Evolutionary conservation across 2,329 filamentous ascomycete genomes (phyloP).

Genomic region (Curvularia sp.): DNA sequence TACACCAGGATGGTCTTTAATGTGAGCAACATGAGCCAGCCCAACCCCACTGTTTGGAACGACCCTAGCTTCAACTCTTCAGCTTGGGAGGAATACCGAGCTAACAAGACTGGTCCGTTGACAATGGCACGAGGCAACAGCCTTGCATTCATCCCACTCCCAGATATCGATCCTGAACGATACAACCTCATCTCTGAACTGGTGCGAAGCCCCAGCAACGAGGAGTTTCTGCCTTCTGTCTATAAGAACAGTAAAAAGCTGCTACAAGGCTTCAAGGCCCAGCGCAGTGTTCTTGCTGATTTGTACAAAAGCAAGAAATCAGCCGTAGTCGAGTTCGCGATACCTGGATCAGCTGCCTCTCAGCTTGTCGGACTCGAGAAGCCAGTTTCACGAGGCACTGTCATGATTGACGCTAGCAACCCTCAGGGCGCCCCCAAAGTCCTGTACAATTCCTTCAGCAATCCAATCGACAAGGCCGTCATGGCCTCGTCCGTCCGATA

Average conservation of each 20-base stretch:
- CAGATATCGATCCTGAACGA: constrained; percentile 29
- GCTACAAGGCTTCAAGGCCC: constrained; percentile 32
- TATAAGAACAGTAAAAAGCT: constrained; percentile 38
- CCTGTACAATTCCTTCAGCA: constrained; percentile 41
- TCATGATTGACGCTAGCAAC: constrained; percentile 35
- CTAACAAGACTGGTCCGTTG: constrained; percentile 37
- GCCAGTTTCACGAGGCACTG: constrained; percentile 52
- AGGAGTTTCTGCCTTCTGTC: constrained; percentile 32
- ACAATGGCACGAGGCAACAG: constrained; percentile 36
- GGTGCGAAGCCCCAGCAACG: constrained; percentile 18
- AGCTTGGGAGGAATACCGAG: constrained; percentile 37
- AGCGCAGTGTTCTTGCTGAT: constrained; percentile 39
- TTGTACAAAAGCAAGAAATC: constrained; percentile 35
- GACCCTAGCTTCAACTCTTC: constrained; percentile 39
- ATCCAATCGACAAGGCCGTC: constrained; percentile 40
- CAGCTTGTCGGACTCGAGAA: constrained; percentile 44
- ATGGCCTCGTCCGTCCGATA: constrained; percentile 47
- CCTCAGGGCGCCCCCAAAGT: constrained; percentile 38
- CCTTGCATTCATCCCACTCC: constrained; percentile 39
- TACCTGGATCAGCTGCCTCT: constrained; percentile 46
- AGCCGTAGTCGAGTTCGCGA: constrained; percentile 37
- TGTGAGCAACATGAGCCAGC: constrained; percentile 28
- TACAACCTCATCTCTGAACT: constrained; percentile 26
- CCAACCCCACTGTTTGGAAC: constrained; percentile 37
- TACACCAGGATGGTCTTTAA: constrained; percentile 33